Evolutionary conservation across 2,329 filamentous ascomycete species (phyloP), one percentile per base, ranked within the genome.

Genomic region (Sphaerostilbella broomeana): DNA sequence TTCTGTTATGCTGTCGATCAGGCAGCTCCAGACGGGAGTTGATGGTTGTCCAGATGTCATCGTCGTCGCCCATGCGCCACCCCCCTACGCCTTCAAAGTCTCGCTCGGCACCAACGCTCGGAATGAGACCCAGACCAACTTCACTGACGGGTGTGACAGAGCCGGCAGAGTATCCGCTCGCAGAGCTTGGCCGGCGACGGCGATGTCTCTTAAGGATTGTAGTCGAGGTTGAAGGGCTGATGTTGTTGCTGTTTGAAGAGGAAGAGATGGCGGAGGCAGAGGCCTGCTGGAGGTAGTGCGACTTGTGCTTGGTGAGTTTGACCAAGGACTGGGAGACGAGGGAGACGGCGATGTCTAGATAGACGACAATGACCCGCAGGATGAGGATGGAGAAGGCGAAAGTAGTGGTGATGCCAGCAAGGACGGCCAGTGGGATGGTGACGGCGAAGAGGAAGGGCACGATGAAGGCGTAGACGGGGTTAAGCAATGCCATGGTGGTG

Each of bases 401-500:
- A 4, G 68, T 70, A 39, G 79, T 78, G 21, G 81, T 84, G 47
- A 83, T 61, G 46, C 70, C 72, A 37, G 81, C 81, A 39, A 79
- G 72, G 35, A 83, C 54, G 49, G 76, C 69, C 38, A 84, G 68
- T 7, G 81, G 80, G 10, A 83, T 61, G 16, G 78, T 79, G 51
- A 81, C 65, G 47, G 81, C 47, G 52, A 77, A 68, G 47, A 84
- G 64, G 51, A 81, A 69, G n/a, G 79, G 78, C 36, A 81, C 66
- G 37, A 79, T 62, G 34, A 83, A 57, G 47, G 67, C 62, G 54
- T 77, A 71, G 43, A 75, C 57, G 17, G 74, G 72, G 35, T 70
- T 76, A 52, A 77, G 59, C 36, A 73, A 57, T 30, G 67, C 65
- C 74, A 78, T 78, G 24, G 20, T 30, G 31, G 22, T 8, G 17